phyloP scores from a whole-genome alignment of 768 basidiomycete genomes.

The Rhodotorula diobovata region DNA sequence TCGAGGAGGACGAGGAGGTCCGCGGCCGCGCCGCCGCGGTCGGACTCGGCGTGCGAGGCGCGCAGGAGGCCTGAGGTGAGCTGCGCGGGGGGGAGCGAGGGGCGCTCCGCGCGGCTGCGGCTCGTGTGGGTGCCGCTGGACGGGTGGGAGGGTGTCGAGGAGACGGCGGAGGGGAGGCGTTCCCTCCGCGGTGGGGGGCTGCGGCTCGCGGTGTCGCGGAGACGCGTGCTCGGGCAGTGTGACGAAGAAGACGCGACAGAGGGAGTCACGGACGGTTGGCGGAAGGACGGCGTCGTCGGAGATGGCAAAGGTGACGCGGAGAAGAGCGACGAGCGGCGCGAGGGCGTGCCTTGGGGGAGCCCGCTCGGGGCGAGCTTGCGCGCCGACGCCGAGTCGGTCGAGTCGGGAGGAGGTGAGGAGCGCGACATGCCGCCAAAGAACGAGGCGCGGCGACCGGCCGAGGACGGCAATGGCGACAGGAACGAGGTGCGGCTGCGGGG shows the following conservation, averaged over 20 bases:
- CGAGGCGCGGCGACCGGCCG: background rate
- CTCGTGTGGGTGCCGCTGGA: background rate
- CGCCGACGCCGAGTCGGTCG: background rate
- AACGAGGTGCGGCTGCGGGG: background rate
- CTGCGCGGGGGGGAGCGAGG: background rate
- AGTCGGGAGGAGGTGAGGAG: background rate
- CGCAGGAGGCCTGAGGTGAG: conserved; percentile 87
- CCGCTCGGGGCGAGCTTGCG: conserved; percentile 1
- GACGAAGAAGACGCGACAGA: background rate
- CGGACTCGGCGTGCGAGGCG: conserved; percentile 90
- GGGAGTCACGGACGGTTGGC: background rate
- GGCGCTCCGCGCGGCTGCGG: background rate
- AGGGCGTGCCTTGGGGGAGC: background rate
- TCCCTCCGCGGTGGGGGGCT: background rate
- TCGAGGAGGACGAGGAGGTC: conserved; percentile 90
- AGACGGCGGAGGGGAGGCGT: background rate
- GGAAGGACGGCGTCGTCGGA: background rate
- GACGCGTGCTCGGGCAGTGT: background rate
- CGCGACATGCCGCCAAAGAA: background rate
- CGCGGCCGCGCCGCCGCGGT: conserved; percentile 72
- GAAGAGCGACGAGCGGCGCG: background rate
- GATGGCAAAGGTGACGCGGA: background rate
- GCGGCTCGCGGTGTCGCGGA: too few species aligned
- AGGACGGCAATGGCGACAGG: background rate
- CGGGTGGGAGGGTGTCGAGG: background rate